Conservation (phyloP, 495 filamentous ascomycete genomes). For the Saxophila tyrrhenica region DNA sequence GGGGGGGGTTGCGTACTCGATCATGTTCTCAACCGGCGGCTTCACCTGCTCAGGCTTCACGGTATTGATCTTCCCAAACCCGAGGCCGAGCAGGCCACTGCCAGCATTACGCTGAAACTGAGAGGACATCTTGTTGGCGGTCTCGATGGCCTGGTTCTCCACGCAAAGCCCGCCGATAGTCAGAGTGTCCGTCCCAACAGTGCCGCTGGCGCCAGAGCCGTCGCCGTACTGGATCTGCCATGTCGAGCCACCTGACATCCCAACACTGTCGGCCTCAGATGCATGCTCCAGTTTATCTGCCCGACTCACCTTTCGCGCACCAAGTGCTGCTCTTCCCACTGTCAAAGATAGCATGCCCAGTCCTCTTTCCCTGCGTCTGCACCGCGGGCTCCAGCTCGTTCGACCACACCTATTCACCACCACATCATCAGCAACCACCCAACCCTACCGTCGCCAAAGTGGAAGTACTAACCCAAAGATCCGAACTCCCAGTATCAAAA, state of each 20-base stretch:
- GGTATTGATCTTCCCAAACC: constrained; percentile 55
- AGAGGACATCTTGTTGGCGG: constrained; percentile 52
- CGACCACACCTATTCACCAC: constrained; percentile 23
- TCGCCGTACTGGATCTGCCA: constrained; percentile 71
- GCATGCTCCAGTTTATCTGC: no score
- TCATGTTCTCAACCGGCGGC: constrained; percentile 75
- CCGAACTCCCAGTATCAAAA: constrained; percentile 63
- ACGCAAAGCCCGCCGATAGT: constrained; percentile 53
- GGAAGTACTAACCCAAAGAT: no score
- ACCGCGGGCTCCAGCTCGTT: not conserved
- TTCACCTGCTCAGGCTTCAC: constrained; percentile 47
- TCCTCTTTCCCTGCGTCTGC: not conserved
- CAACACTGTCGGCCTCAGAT: not conserved
- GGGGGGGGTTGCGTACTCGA: no score
- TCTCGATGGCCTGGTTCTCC: constrained; percentile 56
- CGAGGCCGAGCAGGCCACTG: constrained; percentile 64
- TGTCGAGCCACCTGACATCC: constrained; percentile 29
- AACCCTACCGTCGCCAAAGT: no score
- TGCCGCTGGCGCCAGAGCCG: constrained; percentile 56
- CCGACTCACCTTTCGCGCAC: constrained; percentile 35
- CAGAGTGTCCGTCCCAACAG: constrained; percentile 58
- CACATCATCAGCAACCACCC: no score
- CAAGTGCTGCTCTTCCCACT: constrained; percentile 51
- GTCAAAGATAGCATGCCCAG: constrained; percentile 34
- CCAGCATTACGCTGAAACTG: constrained; percentile 45